phyloP scores from a whole-genome alignment of 148 eudicot species.

The Talinum fruticosum region DNA sequence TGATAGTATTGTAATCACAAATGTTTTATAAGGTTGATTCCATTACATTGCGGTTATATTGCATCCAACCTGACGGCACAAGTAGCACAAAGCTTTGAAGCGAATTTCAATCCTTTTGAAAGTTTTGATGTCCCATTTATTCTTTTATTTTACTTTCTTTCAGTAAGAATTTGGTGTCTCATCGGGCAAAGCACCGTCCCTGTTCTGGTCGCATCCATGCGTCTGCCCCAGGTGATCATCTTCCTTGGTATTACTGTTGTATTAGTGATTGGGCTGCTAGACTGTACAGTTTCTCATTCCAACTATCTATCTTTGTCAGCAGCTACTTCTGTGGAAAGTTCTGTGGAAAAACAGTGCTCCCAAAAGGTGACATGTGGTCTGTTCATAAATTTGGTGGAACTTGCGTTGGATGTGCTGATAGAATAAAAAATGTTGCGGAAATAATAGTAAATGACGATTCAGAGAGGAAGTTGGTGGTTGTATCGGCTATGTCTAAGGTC shows the following conservation, averaged over 20 bases:
- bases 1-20: no score
- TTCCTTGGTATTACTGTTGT: background rate
- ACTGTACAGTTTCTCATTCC: background rate
- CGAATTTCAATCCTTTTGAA: no score
- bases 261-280: background rate
- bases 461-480: conserved; percentile 84
- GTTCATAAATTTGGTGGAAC: conserved; percentile 99
- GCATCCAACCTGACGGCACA: no score
- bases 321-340: conserved; percentile 47
- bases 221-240: conserved; percentile 25
- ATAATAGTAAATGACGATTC: conserved; percentile 65
- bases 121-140: background rate
- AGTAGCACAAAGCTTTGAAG: no score
- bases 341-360: conserved; percentile 42
- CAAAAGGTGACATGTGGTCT: conserved; percentile 80
- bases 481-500: conserved; percentile 98
- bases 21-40: no score
- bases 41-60: no score
- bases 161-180: conserved; percentile 26
- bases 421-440: conserved; percentile 83
- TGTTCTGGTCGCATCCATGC: conserved; percentile 13
- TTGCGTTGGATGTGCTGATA: conserved; percentile 82
- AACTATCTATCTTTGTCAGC: background rate
- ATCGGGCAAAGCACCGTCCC: conserved; percentile 8
- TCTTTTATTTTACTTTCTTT: background rate